These are phyloP conservation scores for Dothideomycetidae sp. DNA, from an alignment of 2,329 filamentous ascomycete genomes.

Conservation along the genomic window DNA sequence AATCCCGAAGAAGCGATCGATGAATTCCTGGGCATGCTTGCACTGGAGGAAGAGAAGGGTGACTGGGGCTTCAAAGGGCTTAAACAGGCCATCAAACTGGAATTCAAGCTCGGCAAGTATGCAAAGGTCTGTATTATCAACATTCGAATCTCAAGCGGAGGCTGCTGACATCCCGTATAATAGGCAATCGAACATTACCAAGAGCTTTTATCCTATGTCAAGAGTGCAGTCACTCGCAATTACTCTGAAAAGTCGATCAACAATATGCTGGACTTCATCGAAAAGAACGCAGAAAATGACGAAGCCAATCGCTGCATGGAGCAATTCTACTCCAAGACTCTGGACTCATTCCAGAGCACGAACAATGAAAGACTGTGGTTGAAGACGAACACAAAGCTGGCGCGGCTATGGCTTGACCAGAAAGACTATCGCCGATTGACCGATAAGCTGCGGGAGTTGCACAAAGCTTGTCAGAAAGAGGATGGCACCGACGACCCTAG, in stretches of 20 bases:
- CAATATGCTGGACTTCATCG: conserved; percentile 96
- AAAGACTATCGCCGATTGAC: conserved; percentile 72
- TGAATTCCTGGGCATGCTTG: conserved; percentile 81
- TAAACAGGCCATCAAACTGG: conserved; percentile 95
- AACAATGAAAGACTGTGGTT: conserved; percentile 97
- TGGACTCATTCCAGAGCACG: conserved; percentile 88
- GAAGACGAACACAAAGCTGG: conserved; percentile 96
- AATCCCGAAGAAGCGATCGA: conserved; percentile 79
- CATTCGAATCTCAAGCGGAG: conserved; percentile 2
- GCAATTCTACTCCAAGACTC: conserved; percentile 83
- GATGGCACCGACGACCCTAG: conserved; percentile 83
- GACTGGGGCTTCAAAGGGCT: conserved; percentile 98
- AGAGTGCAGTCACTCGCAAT: conserved; percentile 89
- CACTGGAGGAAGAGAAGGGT: conserved; percentile 76
- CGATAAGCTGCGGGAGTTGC: conserved; percentile 75
- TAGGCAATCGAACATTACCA: conserved; percentile 85
- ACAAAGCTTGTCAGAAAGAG: conserved; percentile 72
- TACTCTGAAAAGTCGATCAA: conserved; percentile 99
- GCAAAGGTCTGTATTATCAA: conserved; percentile 45
- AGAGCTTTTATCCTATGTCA: conserved; percentile 93
- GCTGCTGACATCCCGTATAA: conserved; percentile 17
- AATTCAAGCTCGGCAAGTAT: conserved; percentile 84
- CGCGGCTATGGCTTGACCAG: conserved; percentile 77
- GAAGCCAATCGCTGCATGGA: conserved; percentile 74
- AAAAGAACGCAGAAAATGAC: conserved; percentile 65